phyloP scores from a whole-genome alignment of 768 basidiomycete genomes.

The Sporobolomyces phaffii region DNA sequence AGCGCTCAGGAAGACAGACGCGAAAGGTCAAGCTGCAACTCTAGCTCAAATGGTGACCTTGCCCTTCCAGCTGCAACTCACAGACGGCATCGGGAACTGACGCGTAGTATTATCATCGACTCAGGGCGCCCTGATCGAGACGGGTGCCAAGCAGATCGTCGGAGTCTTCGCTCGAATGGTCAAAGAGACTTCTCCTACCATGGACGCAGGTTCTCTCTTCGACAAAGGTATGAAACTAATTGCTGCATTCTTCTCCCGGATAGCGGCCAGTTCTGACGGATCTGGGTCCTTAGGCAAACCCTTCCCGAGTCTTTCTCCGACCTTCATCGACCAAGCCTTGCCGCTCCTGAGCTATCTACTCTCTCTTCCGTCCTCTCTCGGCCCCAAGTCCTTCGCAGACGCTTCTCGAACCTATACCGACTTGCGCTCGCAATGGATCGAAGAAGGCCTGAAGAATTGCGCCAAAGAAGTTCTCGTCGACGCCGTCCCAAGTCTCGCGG shows the following conservation, averaged over 20 bases:
- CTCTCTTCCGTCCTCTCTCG: conserved; percentile 20
- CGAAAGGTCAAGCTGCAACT: conserved; percentile 38
- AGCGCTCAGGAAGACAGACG: conserved; percentile 35
- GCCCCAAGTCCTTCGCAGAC: conserved; percentile 14
- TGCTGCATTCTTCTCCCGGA: not conserved
- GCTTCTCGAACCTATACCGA: conserved; percentile 31
- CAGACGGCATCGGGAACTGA: no score
- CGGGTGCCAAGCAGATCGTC: conserved; percentile 27
- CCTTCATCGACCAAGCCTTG: conserved; percentile 32
- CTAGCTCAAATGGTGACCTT: conserved; percentile 30
- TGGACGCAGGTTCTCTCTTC: conserved; percentile 33
- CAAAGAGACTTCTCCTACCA: conserved; percentile 22
- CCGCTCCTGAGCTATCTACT: conserved; percentile 37
- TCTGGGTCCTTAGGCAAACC: conserved; percentile 27
- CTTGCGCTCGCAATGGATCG: conserved; percentile 28
- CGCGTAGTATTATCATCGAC: no score
- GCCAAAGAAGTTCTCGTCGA: conserved; percentile 38
- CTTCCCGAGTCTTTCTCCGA: conserved; percentile 29
- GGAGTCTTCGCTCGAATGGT: conserved; percentile 27
- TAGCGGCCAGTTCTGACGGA: no score
- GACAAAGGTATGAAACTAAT: conserved; percentile 14
- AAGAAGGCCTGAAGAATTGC: conserved; percentile 29
- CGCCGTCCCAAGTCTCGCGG: conserved; percentile 9
- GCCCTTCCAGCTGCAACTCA: no score
- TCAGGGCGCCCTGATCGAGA: conserved; percentile 28